Evolutionary conservation across 163 green algal species (phyloP), one percentile per base, ranked within the genome.

Genomic region (Scenedesmus sp.): DNA sequence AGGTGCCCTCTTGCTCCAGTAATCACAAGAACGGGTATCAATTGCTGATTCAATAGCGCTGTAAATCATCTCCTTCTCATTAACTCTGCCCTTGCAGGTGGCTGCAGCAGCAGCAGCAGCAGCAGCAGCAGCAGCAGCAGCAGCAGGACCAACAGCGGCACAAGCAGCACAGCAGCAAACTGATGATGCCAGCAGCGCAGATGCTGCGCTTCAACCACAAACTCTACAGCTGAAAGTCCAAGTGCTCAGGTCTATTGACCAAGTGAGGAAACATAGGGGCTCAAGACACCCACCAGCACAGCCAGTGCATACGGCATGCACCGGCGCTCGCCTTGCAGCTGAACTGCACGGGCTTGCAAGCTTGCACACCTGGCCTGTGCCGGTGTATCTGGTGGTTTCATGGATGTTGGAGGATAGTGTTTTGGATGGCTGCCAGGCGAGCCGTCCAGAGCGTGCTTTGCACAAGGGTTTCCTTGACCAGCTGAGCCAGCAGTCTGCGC

Each of bases 201-300:
- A 76, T 26, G 65, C 65, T n/a, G 65, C 30, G 4, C 4, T 30
- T 20, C 65, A 1, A 40, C 26, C 65, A 40, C 30, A 76, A 30
- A 76, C 65, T 16, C 33, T 90, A 49, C 46, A 90, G 20, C 72
- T 90, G 30, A 81, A 49, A 49, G 70, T 85, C 15, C 70, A 85
- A 56, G 85, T 89, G 20, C 51, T 89, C 30, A 83, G 40, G 30
- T 83, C 61, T 12, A 89, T 89, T 6, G 85, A 68, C 12, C 30
- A 89, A 68, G 85, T 89, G 24, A 33, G 85, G n/a, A n/a, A 7
- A 24, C 44, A 65, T 40, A 1, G 1, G 9, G 12, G 24, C 3
- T n/a, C 40, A 61, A 13, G 18, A 15, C n/a, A 59, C 40, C 3
- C 40, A 37, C 18, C 51, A 61, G 20, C 13, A 18, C n/a, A 83